Percentiles rank a stretch among this genome's conserved stretches.
phyloP scores from a whole-genome alignment of 495 filamentous ascomycete genomes.

The Trichoderma gamsii region DNA sequence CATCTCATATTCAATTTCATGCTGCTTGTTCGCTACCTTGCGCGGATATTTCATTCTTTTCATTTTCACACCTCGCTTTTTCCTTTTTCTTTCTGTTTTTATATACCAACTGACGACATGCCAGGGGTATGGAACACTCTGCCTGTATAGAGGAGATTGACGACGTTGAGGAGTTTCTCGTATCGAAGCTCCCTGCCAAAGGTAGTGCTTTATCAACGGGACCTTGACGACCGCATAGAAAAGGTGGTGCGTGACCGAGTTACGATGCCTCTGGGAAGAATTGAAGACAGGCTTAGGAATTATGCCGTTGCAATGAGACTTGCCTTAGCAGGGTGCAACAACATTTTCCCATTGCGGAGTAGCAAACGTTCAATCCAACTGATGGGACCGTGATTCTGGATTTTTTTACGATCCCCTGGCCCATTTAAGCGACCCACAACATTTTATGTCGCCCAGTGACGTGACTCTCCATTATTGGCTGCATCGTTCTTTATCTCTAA shows the following conservation, averaged over 20 bases:
- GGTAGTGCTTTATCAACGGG: constrained; percentile 17
- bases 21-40: not conserved
- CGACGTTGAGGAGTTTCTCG: constrained; percentile 69
- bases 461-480: not conserved
- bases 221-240: not conserved
- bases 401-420: not conserved
- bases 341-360: not conserved
- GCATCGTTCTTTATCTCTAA: not conserved
- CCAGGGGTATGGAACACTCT: constrained; percentile 60
- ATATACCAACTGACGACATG: constrained; percentile 18
- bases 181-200: constrained; percentile 49
- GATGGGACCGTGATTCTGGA: not conserved
- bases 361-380: not conserved
- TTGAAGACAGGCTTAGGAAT: not conserved
- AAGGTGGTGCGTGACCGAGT: not conserved
- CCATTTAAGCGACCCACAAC: not conserved
- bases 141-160: constrained; percentile 71
- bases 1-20: too few species aligned
- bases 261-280: not conserved
- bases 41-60: too few species aligned
- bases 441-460: not conserved
- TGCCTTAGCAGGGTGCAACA: not conserved
- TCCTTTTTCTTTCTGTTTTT: too few species aligned
- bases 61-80: too few species aligned
- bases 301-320: not conserved